These are phyloP conservation scores for Thymus mandschuricus DNA, from an alignment of 257 asterid species.

Conservation along the genomic window DNA sequence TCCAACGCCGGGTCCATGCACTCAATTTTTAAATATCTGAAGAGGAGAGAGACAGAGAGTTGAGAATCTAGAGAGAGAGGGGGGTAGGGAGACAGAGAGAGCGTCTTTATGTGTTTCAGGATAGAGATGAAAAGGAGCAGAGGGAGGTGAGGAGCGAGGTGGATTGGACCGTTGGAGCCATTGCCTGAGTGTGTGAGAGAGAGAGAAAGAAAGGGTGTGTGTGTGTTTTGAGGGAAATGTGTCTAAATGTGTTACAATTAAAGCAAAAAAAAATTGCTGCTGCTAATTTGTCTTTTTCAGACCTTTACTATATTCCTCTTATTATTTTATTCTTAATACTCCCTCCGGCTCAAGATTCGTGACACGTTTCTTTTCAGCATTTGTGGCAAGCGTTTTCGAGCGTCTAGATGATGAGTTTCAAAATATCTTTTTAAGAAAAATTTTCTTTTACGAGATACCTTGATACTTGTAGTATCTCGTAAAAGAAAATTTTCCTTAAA, in stretches of 20 bases:
- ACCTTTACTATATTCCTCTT: slow-evolving; percentile 18
- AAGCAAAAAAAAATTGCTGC: slow-evolving; percentile 7
- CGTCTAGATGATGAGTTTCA: too few relatives aligned
- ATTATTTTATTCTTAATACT: neutral
- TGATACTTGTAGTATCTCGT: too few relatives aligned
- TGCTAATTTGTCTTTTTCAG: slow-evolving; percentile 30
- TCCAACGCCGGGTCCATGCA: slow-evolving; percentile 49
- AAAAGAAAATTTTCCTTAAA: too few relatives aligned
- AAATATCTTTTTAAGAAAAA: too few relatives aligned
- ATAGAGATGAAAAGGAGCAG: slow-evolving; percentile 35
- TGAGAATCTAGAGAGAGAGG: slow-evolving; percentile 19
- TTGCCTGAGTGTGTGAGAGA: slow-evolving; percentile 18
- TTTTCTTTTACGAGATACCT: too few relatives aligned
- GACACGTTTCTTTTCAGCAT: too few relatives aligned
- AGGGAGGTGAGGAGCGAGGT: slow-evolving; percentile 27
- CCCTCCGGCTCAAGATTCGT: too few relatives aligned
- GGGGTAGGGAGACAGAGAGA: slow-evolving; percentile 4
- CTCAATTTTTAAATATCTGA: slow-evolving; percentile 31
- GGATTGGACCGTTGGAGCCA: slow-evolving; percentile 47
- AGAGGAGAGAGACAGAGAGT: slow-evolving; percentile 24
- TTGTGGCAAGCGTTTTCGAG: too few relatives aligned
- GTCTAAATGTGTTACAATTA: slow-evolving; percentile 11
- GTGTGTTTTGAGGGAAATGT: neutral
- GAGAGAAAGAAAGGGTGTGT: neutral
- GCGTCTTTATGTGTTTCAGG: slow-evolving; percentile 20